These are phyloP conservation scores for Rhizophagus prolifer DNA, from an alignment of 192 early-diverging fungal genomes.

Conservation along the genomic window DNA sequence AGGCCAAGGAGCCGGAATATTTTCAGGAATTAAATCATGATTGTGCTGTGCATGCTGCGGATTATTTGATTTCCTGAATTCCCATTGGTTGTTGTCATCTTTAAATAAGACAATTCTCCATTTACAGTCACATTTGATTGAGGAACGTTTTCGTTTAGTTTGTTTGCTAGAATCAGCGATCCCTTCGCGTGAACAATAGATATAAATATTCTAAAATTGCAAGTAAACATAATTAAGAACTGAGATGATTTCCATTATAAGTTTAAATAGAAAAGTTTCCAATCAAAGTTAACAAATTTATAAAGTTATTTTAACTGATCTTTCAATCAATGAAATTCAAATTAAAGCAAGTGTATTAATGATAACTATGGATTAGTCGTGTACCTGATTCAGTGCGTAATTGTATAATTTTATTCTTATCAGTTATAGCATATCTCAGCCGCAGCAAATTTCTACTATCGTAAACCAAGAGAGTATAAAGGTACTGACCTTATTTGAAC, in stretches of 20 bases:
- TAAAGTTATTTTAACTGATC: too few relatives aligned
- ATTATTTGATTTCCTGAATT: constrained; percentile 59
- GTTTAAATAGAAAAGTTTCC: too few relatives aligned
- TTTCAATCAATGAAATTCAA: too few relatives aligned
- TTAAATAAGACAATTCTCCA: constrained; percentile 59
- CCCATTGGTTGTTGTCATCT: constrained; percentile 42
- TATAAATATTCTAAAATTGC: constrained; percentile 50
- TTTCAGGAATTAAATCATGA: constrained; percentile 50
- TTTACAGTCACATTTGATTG: constrained; percentile 58
- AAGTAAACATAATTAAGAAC: not conserved
- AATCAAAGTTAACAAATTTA: too few relatives aligned
- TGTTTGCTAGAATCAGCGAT: constrained; percentile 54
- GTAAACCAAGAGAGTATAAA: not conserved
- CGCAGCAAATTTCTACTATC: not conserved
- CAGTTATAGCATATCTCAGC: not conserved
- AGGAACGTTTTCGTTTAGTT: constrained; percentile 52
- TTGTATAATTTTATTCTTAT: too few relatives aligned
- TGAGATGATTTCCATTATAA: too few relatives aligned
- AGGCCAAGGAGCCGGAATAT: constrained; percentile 56
- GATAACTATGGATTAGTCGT: too few relatives aligned
- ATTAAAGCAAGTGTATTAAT: too few relatives aligned
- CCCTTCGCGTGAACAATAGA: constrained; percentile 62
- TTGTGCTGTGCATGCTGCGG: constrained; percentile 55
- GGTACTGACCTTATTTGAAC: constrained; percentile 50
- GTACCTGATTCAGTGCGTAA: too few relatives aligned